Base-by-base conservation (phyloP, 2,329 filamentous ascomycete species). In the Coniochaeta sp. region DNA sequence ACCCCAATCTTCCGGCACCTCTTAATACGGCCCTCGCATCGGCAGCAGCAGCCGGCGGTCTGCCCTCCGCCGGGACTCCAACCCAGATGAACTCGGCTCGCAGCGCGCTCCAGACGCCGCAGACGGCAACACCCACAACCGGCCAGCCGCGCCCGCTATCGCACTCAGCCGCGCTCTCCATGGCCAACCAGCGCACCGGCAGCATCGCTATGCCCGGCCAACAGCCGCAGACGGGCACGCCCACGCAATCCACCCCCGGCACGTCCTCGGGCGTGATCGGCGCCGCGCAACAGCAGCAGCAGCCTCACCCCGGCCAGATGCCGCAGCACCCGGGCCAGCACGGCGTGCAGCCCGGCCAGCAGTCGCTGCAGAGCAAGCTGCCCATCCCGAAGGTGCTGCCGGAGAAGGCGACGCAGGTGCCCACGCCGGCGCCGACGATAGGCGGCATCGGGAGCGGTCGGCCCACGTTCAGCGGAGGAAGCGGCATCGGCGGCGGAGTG, bases 401-500 rank as follows among this genome's bases (percentile, higher is more conserved):
- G 4, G 83, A 86, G 60, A 81, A 82, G 55, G 88, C 89, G 54
- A 85, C 88, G 7, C 81, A 86, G 58, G 80, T 88, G 50, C 90
- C 91, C 4, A 82, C 87, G 62, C 88, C 92, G 1, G 92, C 96
- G 24, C 73, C 81, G 12, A 88, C 93, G 34, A 79, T 77, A 19
- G 82, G 81, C n/a, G 87, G 82, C 42, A 77, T 82, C 22, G 77
- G 85, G 75, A 64, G 84, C 77, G 70, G 84, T 76, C 87, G 95
- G 8, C 95, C 95, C n/a, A 96, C 93, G 0, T 83, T 95, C 69
- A 87, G 86, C 19, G 89, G 89, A 57, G 92, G 92, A 24, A 87
- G 85, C 58, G 90, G 89, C 63, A 87, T 87, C 7, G 83, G 89
- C 0, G 89, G 89, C 58, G 92, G 92, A 58, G 88, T 95, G 57